A percentile compares a stretch with the other conserved stretches of the same genome.
phyloP scores from a whole-genome alignment of 768 basidiomycete genomes.

The Pleurotus ostreatus region DNA sequence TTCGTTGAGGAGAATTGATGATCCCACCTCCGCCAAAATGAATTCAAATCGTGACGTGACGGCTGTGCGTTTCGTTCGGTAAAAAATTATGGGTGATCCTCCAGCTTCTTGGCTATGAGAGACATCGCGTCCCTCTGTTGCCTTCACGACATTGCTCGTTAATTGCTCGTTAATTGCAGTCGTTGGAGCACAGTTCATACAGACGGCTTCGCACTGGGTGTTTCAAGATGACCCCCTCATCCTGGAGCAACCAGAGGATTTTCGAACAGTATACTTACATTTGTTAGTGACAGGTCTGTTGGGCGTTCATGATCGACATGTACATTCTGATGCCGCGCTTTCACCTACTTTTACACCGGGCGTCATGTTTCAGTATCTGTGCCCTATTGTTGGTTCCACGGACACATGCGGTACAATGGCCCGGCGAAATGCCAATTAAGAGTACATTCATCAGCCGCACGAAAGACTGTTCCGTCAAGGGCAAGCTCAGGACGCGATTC shows the following conservation, averaged over 20 bases:
- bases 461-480: background rate
- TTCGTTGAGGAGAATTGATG: background rate
- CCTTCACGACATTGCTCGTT: too few relatives aligned
- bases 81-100: background rate
- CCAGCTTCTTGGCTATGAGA: too few relatives aligned
- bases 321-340: background rate
- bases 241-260: too few relatives aligned
- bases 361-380: background rate
- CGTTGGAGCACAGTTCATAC: too few relatives aligned
- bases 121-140: too few relatives aligned
- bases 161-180: too few relatives aligned
- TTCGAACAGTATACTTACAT: too few relatives aligned
- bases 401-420: background rate
- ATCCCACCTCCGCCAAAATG: background rate
- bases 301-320: background rate
- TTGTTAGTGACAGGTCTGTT: background rate
- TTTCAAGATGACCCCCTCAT: too few relatives aligned
- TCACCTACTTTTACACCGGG: background rate
- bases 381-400: too few relatives aligned
- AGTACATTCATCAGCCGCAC: background rate
- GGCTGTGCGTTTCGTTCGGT: background rate
- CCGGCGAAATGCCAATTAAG: conserved; percentile 1
- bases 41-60: background rate
- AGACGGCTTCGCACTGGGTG: too few relatives aligned
- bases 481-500: background rate